These are phyloP conservation scores for Lathyrus sativus DNA, from an alignment of 306 rosid species.

Conservation along the genomic window DNA sequence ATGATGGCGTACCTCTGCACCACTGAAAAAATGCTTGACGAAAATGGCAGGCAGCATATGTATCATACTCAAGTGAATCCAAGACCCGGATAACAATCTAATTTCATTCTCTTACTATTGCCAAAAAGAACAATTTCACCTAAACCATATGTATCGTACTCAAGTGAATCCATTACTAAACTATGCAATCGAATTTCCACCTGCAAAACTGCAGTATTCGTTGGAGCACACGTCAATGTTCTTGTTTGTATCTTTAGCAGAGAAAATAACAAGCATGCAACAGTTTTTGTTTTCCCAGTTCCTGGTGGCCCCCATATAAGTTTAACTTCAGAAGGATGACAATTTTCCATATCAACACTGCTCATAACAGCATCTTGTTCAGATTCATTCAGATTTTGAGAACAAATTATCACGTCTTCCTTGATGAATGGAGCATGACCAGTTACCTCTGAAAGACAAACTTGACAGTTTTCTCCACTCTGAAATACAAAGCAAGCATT, in stretches of 20 bases:
- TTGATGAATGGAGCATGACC: neutral
- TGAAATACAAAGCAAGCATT: neutral
- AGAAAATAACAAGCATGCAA: slow-evolving; percentile 25
- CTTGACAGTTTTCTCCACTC: neutral
- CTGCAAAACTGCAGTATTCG: slow-evolving; percentile 15
- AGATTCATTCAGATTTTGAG: slow-evolving; percentile 47
- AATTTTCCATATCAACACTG: slow-evolving; percentile 38
- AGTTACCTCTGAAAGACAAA: neutral
- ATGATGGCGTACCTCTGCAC: slow-evolving; percentile 70
- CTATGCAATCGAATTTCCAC: neutral
- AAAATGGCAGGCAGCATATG: slow-evolving; percentile 88
- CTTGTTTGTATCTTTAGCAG: neutral
- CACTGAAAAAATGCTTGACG: slow-evolving; percentile 83
- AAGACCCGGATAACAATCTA: slow-evolving; percentile 12
- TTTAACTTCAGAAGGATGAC: slow-evolving; percentile 30
- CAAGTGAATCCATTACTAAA: neutral
- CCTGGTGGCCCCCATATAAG: slow-evolving; percentile 74
- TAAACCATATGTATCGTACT: slow-evolving; percentile 25
- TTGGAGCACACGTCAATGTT: slow-evolving; percentile 22
- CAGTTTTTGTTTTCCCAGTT: slow-evolving; percentile 63
- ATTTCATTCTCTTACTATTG: slow-evolving; percentile 38
- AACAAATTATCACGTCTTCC: neutral
- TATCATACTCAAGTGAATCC: slow-evolving; percentile 38
- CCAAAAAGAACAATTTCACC: slow-evolving; percentile 44
- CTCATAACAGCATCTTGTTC: slow-evolving; percentile 50